These are phyloP conservation scores for Lepiota venenata DNA, from an alignment of 768 basidiomycete genomes.

Conservation along the genomic window DNA sequence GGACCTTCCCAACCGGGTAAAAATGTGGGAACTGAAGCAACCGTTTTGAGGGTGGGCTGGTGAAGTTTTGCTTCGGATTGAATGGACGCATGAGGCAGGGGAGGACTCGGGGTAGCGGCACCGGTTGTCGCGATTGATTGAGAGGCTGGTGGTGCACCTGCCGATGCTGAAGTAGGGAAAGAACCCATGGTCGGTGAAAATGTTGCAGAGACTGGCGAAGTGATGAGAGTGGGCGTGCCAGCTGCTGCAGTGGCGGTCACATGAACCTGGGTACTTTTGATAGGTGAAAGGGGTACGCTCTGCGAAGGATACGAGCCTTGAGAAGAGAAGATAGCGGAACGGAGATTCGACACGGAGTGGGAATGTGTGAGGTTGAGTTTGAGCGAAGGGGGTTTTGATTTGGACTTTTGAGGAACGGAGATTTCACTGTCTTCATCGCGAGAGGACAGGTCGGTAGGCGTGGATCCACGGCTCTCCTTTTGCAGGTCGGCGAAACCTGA, in stretches of 20 bases:
- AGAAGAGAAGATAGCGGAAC: constrained; percentile 4
- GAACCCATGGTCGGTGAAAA: not conserved
- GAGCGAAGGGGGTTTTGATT: constrained; percentile 6
- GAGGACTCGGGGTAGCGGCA: constrained; percentile 6
- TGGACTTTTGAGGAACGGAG: not conserved
- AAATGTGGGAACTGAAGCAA: constrained; percentile 1
- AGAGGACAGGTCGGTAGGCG: constrained; percentile 1
- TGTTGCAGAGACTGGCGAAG: not conserved
- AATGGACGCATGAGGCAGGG: constrained; percentile 3
- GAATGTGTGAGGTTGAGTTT: not conserved
- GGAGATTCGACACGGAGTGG: not conserved
- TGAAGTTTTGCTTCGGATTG: not conserved
- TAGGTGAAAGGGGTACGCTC: not conserved
- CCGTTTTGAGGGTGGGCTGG: constrained; percentile 3
- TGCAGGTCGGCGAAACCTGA: too few species aligned
- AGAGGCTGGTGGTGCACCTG: not conserved
- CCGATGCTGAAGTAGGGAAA: constrained; percentile 3
- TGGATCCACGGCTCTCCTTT: too few species aligned
- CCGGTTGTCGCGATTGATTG: constrained; percentile 9
- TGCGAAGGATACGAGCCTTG: not conserved
- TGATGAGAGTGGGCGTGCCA: not conserved
- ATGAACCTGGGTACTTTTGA: not conserved
- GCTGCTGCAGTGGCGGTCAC: not conserved
- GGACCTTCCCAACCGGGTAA: constrained; percentile 3
- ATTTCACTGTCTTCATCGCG: not conserved